These are phyloP conservation scores for Pachysandra terminalis DNA, from an alignment of 164 flowering plant species.

Conservation along the genomic window DNA sequence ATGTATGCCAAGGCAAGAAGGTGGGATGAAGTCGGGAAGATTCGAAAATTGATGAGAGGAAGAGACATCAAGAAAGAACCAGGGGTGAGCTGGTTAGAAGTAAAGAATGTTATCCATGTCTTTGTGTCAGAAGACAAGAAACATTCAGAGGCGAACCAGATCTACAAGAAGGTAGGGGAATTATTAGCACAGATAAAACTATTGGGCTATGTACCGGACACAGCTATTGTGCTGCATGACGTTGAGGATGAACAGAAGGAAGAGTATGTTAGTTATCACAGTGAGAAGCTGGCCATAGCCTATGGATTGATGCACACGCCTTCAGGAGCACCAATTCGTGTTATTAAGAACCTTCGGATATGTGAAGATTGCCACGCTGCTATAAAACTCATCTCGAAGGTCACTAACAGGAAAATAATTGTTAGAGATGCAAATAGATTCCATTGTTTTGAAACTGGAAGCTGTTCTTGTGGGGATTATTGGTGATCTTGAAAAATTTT, in stretches of 20 bases:
- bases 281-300: constrained; percentile 1
- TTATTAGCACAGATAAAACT: background rate
- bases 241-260: constrained; percentile 4
- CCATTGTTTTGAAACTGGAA: background rate
- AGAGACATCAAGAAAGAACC: constrained; percentile 21
- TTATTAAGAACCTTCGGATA: background rate
- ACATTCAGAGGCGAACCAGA: background rate
- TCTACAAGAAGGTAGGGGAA: background rate
- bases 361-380: background rate
- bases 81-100: constrained; percentile 2
- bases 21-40: background rate
- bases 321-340: background rate
- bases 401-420: background rate
- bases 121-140: background rate
- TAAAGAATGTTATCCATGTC: background rate
- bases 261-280: background rate
- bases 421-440: background rate
- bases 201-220: background rate
- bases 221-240: background rate
- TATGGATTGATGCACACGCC: background rate
- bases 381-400: background rate
- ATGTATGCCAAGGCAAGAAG: background rate
- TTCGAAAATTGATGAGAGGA: constrained; percentile 14
- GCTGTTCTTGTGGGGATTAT: background rate
- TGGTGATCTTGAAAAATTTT: no score